These are phyloP conservation scores for Backusella tarrabulga DNA, from an alignment of 192 early-diverging fungal species.

Conservation along the genomic window DNA sequence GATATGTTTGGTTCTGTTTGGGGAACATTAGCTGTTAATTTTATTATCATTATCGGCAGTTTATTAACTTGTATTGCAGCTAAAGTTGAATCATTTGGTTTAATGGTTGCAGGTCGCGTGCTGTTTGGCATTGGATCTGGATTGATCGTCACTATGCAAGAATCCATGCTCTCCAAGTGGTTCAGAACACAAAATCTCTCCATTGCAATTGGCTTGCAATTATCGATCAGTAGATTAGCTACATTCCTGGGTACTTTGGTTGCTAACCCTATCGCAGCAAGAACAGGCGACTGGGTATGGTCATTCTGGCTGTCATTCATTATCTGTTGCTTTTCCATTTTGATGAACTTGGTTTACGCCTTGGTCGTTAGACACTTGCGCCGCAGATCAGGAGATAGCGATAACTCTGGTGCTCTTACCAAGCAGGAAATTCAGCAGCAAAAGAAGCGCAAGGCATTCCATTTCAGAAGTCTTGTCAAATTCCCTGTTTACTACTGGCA, in stretches of 20 bases:
- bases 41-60: conserved; percentile 57
- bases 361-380: conserved; percentile 47
- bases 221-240: conserved; percentile 68
- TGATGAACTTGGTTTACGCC: conserved; percentile 68
- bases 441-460: conserved; percentile 54
- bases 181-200: conserved; percentile 68
- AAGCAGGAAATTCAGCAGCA: conserved; percentile 23
- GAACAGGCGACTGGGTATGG: conserved; percentile 43
- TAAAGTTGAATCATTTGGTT: conserved; percentile 41
- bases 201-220: conserved; percentile 68
- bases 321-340: conserved; percentile 63
- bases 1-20: conserved; percentile 62
- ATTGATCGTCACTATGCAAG: conserved; percentile 73
- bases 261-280: conserved; percentile 56
- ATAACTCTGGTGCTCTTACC: background rate
- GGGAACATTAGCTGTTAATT: conserved; percentile 53
- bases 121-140: conserved; percentile 70
- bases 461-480: conserved; percentile 45
- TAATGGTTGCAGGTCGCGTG: conserved; percentile 54
- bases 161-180: conserved; percentile 74
- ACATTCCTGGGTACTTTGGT: conserved; percentile 69
- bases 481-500: conserved; percentile 61
- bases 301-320: conserved; percentile 52
- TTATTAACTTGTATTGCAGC: conserved; percentile 50
- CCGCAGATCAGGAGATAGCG: conserved; percentile 4